Evolutionary conservation across 345 rosid species (phyloP), one percentile per base, ranked within the genome.

Genomic region (Turnera subulata): DNA sequence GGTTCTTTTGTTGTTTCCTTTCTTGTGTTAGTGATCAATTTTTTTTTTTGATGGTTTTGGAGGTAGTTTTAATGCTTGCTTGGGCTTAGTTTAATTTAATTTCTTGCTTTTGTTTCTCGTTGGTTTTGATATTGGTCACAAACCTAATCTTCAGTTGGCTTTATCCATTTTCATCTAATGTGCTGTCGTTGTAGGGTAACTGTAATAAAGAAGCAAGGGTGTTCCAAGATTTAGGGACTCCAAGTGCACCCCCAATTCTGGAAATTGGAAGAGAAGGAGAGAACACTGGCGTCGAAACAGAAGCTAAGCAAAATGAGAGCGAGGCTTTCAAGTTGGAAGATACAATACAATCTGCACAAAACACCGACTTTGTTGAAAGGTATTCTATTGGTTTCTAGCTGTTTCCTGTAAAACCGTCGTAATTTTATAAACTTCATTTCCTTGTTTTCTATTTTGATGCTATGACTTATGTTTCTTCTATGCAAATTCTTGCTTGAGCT

Each of bases 161-260:
- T n/a, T n/a, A n/a, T n/a, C n/a, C n/a, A n/a, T n/a, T n/a, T n/a
- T n/a, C n/a, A n/a, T 16, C 40, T 68, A 17, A 18, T 22, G 35
- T 59, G 35, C 16, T 66, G 6, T 66, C n/a, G 48, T 29, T 39
- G 22, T 70, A 84, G 91, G 81, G 73, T 46, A 40, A 65, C 55
- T 61, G 63, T 12, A 53, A 43, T 63, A 44, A 63, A 13, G 61
- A 44, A 21, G 51, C 47, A 44, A 65, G 54, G n/a, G 37, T 42
- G 50, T 69, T 70, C 61, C 67, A 70, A 42, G 80, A 80, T 66
- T 53, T 85, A 39, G 87, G 99, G 32, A 93, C 97, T 25, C 96
- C 97, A 40, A 93, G 97, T 59, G 99, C 99, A 40, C 97, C 96
- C 50, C 97, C 96, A 48, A 82, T 89, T 21, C 50, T 76, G 76